Evolutionary conservation across 202 grass and related monocot genomes (phyloP), one percentile per base, ranked within the genome.

Genomic region (Musa balbisiana): DNA sequence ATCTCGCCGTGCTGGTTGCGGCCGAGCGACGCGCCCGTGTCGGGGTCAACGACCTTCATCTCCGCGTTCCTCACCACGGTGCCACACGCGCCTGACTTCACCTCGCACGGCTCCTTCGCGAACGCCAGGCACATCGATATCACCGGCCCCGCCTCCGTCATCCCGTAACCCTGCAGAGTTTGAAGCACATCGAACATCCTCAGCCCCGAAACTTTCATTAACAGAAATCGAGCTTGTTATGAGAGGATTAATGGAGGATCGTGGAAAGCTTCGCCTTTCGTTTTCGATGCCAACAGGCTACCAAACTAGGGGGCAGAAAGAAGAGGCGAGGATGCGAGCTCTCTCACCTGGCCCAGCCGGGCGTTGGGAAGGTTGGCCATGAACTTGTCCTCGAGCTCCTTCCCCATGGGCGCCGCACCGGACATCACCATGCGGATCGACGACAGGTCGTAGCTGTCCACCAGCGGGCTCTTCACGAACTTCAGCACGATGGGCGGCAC

Each of bases 61-160:
- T 91, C 88, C 0, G 88, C 88, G 81, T 94, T 94, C 64, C 91
- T 84, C 43, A 91, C 88, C 66, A 94, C 91, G 19, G 88, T 95
- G 49, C 91, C 91, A 29, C 91, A 95, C 0, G 88, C 83, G 1
- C 91, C 88, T 1, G 88, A 85, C 80, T 95, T 95, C 11, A 86
- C 86, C 52, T 79, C 77, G 33, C 86, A 81, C 16, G 88, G 88
- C 77, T 91, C 88, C 79, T 91, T 91, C 17, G 91, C 91, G 43
- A 95, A 95, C 0, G 83, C 88, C 16, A 95, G 73, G 82, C 82
- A 85, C 91, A 95, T 95, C 1, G 88, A 83, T 16, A 95, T 75
- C 79, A 95, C 88, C 1, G 91, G 91, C 0, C 91, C 91, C 0
- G 91, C 88, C 77, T 95, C 91, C 0, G 91, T 95, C 91, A 95